Evolutionary conservation across 345 rosid species (phyloP).

Genomic region (Capsella bursapastoris): DNA sequence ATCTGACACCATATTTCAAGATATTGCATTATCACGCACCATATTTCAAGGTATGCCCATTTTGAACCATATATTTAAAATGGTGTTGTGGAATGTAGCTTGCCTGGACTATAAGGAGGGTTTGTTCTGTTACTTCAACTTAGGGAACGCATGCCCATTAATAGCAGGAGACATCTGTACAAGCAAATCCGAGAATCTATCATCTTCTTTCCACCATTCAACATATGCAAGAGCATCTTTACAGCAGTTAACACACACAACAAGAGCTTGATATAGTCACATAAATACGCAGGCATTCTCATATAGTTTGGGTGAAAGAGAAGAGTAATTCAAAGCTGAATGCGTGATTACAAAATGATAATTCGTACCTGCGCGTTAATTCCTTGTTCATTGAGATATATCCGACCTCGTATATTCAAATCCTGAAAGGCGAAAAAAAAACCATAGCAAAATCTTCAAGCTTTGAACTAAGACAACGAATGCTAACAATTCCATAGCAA

Average conservation of each 20-base stretch:
- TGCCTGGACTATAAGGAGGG: constrained; percentile 85
- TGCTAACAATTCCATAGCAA: neutral
- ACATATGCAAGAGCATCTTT: constrained; percentile 75
- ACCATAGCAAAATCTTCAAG: neutral
- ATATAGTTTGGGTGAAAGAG: neutral
- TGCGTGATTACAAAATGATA: neutral
- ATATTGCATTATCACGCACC: neutral
- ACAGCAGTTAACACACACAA: constrained; percentile 20
- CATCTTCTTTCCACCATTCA: constrained; percentile 76
- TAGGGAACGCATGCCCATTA: constrained; percentile 86
- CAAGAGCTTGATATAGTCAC: constrained; percentile 1
- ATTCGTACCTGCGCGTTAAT: constrained; percentile 88
- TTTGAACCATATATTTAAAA: neutral
- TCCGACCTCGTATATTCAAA: constrained; percentile 74
- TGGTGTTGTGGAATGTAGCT: constrained; percentile 36
- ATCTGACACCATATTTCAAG: constrained; percentile 17
- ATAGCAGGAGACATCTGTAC: constrained; percentile 85
- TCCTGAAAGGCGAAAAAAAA: constrained; percentile 45
- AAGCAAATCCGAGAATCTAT: constrained; percentile 68
- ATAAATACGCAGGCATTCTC: neutral
- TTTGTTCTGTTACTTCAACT: constrained; percentile 81
- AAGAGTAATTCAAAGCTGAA: constrained; percentile 12
- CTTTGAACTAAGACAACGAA: constrained; percentile 5
- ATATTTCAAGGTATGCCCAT: neutral
- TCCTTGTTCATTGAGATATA: constrained; percentile 89